phyloP scores from a whole-genome alignment of 2,329 filamentous ascomycete species.

The Nannizzia gypsea region DNA sequence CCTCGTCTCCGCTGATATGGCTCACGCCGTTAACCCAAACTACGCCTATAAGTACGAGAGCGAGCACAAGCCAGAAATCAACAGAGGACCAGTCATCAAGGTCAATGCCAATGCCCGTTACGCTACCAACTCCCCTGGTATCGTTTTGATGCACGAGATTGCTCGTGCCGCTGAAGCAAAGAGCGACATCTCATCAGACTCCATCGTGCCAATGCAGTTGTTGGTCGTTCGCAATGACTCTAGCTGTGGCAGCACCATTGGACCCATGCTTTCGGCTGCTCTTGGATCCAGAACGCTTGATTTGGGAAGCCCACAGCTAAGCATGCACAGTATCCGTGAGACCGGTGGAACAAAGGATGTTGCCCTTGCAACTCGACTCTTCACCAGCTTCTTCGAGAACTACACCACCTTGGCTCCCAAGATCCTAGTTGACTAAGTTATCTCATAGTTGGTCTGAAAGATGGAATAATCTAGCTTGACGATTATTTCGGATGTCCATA shows the following conservation, averaged over 20 bases:
- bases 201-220: constrained; percentile 74
- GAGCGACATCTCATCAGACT: constrained; percentile 36
- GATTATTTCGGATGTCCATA: neutral
- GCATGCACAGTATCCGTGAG: constrained; percentile 95
- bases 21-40: constrained; percentile 91
- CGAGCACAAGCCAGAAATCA: constrained; percentile 86
- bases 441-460: no score
- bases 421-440: constrained; percentile 57
- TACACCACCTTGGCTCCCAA: constrained; percentile 73
- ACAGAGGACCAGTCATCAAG: constrained; percentile 93
- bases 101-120: constrained; percentile 97
- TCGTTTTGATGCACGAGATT: constrained; percentile 81
- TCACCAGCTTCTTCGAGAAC: constrained; percentile 73
- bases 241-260: constrained; percentile 89
- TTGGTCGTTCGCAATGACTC: constrained; percentile 96
- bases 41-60: constrained; percentile 84
- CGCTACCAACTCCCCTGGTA: constrained; percentile 89
- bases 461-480: no score
- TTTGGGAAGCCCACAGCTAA: constrained; percentile 83
- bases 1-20: constrained; percentile 94
- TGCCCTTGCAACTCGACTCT: constrained; percentile 71
- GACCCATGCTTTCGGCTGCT: constrained; percentile 84
- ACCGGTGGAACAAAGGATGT: constrained; percentile 82
- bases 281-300: constrained; percentile 83
- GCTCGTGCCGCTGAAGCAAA: constrained; percentile 44